Evolutionary conservation across 352 stramenopile species (phyloP), one percentile per base, ranked within the genome.

Genomic region (Globisporangium carolinianum): DNA sequence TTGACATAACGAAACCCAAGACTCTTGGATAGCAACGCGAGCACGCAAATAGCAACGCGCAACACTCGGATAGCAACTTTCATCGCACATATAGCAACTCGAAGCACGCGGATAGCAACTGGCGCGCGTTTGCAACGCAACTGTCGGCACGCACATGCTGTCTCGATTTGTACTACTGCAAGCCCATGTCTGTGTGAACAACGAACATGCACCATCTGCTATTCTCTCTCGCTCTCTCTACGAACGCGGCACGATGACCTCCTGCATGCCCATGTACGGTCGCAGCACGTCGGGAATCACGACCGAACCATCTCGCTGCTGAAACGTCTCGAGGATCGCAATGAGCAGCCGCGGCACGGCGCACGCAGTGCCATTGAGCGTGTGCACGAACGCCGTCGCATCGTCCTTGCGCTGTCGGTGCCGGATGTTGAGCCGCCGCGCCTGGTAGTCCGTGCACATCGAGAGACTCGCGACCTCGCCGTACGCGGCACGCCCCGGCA

Each of bases 361-460:
- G 57, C 83, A 83, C 3, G 84, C 86, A 15, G 87, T 96, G 47
- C 81, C 86, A 57, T 96, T 96, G 17, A 96, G 69, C 12, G 86
- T 96, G 72, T 95, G 86, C 50, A 91, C 85, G 55, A 95, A 96
- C 52, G 79, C 69, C 12, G 77, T 84, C 14, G 66, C 51, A 42
- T 88, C 67, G 15, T 84, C 75, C 51, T 87, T 82, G 39, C 55
- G 57, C 17, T 80, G 63, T 55, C 85, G 86, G 67, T 95, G 87
- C 53, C 86, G 83, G 55, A 96, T 94, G 58, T 93, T 88, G 10
- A 96, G 71, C 3, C 86, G 77, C 7, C 87, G 76, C 47, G 83
- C 75, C 64, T 96, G 87, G 59, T 94, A 96, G 65, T 96, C 87
- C 1, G 86, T 96, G 77, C 87, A 96, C 72, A 93, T 94, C 60